Evolutionary conservation across 768 basidiomycete species (phyloP), one percentile per base, ranked within the genome.

Genomic region (Leccinum imitatum): DNA sequence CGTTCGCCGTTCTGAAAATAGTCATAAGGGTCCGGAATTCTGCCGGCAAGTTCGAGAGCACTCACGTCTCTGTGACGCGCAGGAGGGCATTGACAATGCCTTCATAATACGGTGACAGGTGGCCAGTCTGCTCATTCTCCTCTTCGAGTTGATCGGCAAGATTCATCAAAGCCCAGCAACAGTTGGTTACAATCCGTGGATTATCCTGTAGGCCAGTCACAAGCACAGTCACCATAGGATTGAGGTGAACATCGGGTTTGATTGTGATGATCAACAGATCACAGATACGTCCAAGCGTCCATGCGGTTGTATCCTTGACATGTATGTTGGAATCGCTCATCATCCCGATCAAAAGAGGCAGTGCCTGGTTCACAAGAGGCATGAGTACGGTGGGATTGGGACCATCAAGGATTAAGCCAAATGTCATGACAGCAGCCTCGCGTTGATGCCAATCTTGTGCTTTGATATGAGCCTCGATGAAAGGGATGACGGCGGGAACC

Each of bases 371-470:
- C 63, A 97, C 95, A 48, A 99, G 87, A 35, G 95, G 93, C 21
- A 87, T 89, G 54, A 99, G 85, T 27, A 94, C 87, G 35, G 77
- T 74, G 11, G 94, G 90, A 69, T 98, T 94, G 3, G 97, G 97
- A 2, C 97, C 97, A 63, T 98, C 96, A 31, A 98, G 84, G 68
- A 99, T 98, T 0, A 93, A 95, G 48, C 96, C 96, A 68, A 98
- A 99, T 19, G 95, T 87, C 95, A 98, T 99, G 58, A 98, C 87
- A 6, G 95, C 96, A 0, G 97, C 97, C 73, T 99, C 97, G 46
- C 97, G 93, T 57, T 87, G 81, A 69, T 92, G 93, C 97, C 97
- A 99, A 71, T 97, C 93, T 30, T 86, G 82, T 25, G 86, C 79
- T 70, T 90, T 92, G 80, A 99, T 98, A 77, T 98, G 87, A 15